Percentiles rank a stretch among this genome's conserved stretches.
Evolutionary conservation across 441 rosid species (phyloP).

Genomic region (Jatropha podagrica): DNA sequence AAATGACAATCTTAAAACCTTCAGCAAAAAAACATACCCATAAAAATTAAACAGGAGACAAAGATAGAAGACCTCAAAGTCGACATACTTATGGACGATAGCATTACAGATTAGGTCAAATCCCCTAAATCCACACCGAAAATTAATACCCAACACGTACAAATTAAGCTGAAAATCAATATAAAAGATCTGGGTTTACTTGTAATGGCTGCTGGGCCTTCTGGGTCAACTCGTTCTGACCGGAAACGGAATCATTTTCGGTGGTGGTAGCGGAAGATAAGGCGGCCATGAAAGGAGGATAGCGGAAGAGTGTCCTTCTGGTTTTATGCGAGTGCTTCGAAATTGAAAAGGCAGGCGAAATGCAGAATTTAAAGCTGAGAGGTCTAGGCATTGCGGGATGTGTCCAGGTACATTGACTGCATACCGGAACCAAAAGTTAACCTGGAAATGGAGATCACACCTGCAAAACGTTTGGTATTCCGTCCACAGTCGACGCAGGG

Average conservation of each 20-base stretch:
- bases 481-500: not conserved
- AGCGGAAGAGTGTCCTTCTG: constrained; percentile 7
- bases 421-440: not conserved
- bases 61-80: not conserved
- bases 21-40: not conserved
- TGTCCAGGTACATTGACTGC: constrained; percentile 61
- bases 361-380: constrained; percentile 32
- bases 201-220: constrained; percentile 44
- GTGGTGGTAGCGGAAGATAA: constrained; percentile 38
- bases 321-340: constrained; percentile 14
- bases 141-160: not conserved
- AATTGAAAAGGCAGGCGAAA: constrained; percentile 19
- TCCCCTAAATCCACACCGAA: not conserved
- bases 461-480: not conserved
- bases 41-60: not conserved
- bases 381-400: constrained; percentile 39
- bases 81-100: not conserved
- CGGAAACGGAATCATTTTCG: constrained; percentile 25
- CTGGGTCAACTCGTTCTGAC: constrained; percentile 29
- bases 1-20: no score
- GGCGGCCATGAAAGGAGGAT: constrained; percentile 41
- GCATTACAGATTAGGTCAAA: not conserved
- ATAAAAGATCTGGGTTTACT: constrained; percentile 31
- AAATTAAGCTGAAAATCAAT: constrained; percentile 12
- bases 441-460: not conserved